phyloP scores from a whole-genome alignment of 2,329 filamentous ascomycete species.

The Fusarium cicatricum region DNA sequence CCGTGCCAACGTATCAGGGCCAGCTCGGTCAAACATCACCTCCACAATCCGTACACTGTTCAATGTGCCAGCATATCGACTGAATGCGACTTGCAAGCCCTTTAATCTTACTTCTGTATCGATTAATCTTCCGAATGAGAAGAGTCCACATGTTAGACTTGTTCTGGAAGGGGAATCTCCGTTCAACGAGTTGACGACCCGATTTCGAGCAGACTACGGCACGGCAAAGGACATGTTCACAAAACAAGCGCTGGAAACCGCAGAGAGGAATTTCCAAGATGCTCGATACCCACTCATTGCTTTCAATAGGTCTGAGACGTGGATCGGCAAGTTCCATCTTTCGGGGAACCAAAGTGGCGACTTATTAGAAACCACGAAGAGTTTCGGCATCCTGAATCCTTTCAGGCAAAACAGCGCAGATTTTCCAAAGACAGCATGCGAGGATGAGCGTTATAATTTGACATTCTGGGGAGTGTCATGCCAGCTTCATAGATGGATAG shows the following conservation, averaged over 20 bases:
- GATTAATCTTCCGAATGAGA: background rate
- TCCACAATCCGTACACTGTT: slow-evolving; percentile 5
- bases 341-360: background rate
- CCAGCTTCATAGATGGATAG: slow-evolving; percentile 10
- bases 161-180: background rate
- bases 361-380: background rate
- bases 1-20: slow-evolving; percentile 8
- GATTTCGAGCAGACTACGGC: slow-evolving; percentile 6
- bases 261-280: background rate
- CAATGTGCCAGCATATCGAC: slow-evolving; percentile 9
- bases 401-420: background rate
- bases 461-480: slow-evolving; percentile 16
- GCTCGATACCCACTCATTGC: slow-evolving; percentile 13
- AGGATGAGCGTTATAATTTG: background rate
- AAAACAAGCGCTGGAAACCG: background rate
- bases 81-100: slow-evolving; percentile 1
- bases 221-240: slow-evolving; percentile 1
- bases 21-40: background rate
- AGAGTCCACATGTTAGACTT: slow-evolving; percentile 4
- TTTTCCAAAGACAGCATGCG: background rate
- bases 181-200: background rate
- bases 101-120: background rate
- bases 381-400: slow-evolving; percentile 1
- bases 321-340: slow-evolving; percentile 12
- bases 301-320: background rate